phyloP scores from a whole-genome alignment of 441 rosid species.

The Dalechampia spathulata region DNA sequence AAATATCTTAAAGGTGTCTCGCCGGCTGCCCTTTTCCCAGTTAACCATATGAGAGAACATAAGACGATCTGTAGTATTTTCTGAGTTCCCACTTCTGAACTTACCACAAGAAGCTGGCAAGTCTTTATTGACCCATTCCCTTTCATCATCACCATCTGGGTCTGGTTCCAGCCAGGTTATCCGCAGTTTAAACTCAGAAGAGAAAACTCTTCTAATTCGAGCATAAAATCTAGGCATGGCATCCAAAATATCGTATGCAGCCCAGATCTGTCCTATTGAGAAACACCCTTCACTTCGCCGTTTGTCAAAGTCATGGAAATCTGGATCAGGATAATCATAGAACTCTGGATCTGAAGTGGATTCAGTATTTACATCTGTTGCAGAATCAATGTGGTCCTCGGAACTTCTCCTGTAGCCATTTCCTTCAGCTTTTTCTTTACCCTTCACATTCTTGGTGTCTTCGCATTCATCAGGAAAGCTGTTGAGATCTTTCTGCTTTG shows the following conservation, averaged over 20 bases:
- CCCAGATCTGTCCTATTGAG: conserved; percentile 51
- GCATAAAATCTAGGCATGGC: conserved; percentile 74
- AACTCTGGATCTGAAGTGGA: conserved; percentile 24
- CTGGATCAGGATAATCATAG: conserved; percentile 45
- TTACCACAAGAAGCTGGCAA: conserved; percentile 57
- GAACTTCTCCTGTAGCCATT: conserved; percentile 19
- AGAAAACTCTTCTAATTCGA: conserved; percentile 36
- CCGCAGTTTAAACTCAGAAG: conserved; percentile 35
- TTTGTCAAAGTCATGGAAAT: conserved; percentile 49
- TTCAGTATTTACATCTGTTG: conserved; percentile 22
- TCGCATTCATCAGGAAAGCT: conserved; percentile 19
- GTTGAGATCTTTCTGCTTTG: conserved; percentile 17
- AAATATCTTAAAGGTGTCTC: conserved; percentile 31
- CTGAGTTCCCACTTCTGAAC: conserved; percentile 39
- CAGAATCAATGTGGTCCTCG: conserved; percentile 17
- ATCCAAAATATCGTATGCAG: conserved; percentile 44
- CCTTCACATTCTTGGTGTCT: conserved; percentile 20
- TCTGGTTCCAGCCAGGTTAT: conserved; percentile 60
- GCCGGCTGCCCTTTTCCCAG: conserved; percentile 20
- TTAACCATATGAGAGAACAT: conserved; percentile 58
- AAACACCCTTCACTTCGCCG: conserved; percentile 34
- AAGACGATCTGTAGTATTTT: conserved; percentile 25
- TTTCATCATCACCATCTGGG: conserved; percentile 39
- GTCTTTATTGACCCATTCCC: conserved; percentile 29
- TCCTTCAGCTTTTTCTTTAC: conserved; percentile 15